These are phyloP conservation scores for Aspergillus texensis DNA, from an alignment of 2,329 filamentous ascomycete species.

Conservation along the genomic window DNA sequence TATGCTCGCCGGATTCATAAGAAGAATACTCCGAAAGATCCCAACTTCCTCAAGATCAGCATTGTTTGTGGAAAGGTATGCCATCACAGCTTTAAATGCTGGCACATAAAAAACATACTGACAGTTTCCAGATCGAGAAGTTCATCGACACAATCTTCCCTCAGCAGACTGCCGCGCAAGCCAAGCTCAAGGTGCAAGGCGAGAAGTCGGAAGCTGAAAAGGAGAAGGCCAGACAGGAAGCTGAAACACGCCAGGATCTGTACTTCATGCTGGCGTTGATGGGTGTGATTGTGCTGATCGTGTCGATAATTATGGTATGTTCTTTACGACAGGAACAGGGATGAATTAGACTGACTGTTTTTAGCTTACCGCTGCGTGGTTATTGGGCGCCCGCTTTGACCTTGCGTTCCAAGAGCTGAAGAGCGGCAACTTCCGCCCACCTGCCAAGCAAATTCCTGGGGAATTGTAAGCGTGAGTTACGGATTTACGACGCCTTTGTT, in stretches of 20 bases:
- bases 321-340: no score
- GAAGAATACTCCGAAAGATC: slow-evolving; percentile 93
- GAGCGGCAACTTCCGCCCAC: slow-evolving; percentile 50
- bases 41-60: slow-evolving; percentile 92
- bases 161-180: slow-evolving; percentile 69
- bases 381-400: slow-evolving; percentile 82
- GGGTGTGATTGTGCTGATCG: slow-evolving; percentile 68
- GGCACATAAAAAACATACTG: slow-evolving; percentile 1
- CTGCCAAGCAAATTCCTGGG: slow-evolving; percentile 27
- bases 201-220: slow-evolving; percentile 62
- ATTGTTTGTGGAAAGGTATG: slow-evolving; percentile 81
- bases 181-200: slow-evolving; percentile 49
- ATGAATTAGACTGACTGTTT: background rate
- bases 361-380: slow-evolving; percentile 76
- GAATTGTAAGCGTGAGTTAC: slow-evolving; percentile 44
- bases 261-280: slow-evolving; percentile 71
- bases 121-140: slow-evolving; percentile 72
- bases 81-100: background rate
- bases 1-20: slow-evolving; percentile 82
- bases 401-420: slow-evolving; percentile 61
- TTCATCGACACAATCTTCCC: slow-evolving; percentile 96
- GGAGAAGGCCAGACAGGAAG: slow-evolving; percentile 51
- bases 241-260: slow-evolving; percentile 57
- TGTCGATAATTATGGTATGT: slow-evolving; percentile 80
- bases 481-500: slow-evolving; percentile 33